Base-by-base conservation (phyloP, 441 rosid genomes). In the Gossypium schwendimanii region DNA sequence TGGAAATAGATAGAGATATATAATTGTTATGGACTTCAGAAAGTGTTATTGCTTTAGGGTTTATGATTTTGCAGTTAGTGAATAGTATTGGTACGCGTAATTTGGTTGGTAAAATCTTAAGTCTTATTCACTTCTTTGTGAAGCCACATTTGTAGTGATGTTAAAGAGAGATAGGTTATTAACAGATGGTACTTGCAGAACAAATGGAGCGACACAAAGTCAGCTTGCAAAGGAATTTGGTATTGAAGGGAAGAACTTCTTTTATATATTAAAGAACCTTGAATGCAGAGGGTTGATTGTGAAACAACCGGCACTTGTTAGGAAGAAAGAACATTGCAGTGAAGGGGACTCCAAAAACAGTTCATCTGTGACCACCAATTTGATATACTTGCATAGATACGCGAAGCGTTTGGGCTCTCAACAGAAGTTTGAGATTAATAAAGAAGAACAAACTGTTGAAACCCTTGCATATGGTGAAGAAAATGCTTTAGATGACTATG, bases 381-480 rank as follows among this genome's bases (percentile, higher is more conserved):
- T 91, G 82, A 77, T 93, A 18, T 90, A 85, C 85, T 82, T 93
- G 64, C 73, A 80, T 59, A 91, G 96, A n/a, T 91, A 87, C 58
- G 96, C 97, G 14, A 91, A 88, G 83, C 91, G 88, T 77, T 83
- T 93, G 78, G 89, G 89, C 23, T 84, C 84, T 45, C 96, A 90
- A 70, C 97, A 96, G 79, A 87, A 84, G 74, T 76, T 87, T 77
- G 98, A 91, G 79, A 87, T 91, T 62, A 86, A 82, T 79, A 87
- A 80, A 84, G 95, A 87, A 75, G 89, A 83, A 54, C 82, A 76
- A 44, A 52, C 66, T 47, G 39, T 47, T 21, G 88, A 77, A 24
- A 73, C 71, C 70, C 54, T 81, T 66, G 77, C 70, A 73, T 76
- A 68, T 59, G 81, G 62, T 26, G 82, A 75, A 36, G 92, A 81